Conservation (phyloP, 140 eudicot genomes). For the Anethum foeniculum region DNA sequence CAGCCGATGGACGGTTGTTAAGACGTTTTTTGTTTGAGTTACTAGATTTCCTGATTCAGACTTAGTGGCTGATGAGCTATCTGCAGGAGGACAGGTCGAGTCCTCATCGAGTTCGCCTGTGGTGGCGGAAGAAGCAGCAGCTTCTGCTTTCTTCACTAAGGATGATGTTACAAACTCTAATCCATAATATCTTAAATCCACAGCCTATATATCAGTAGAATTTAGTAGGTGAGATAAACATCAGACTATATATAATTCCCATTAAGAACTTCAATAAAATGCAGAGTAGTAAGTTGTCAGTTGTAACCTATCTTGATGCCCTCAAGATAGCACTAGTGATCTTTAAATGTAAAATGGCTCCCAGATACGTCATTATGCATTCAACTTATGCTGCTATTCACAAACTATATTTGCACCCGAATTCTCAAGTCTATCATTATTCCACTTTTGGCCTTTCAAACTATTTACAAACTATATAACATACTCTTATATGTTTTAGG, state of each 20-base stretch:
- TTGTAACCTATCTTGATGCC: neutral
- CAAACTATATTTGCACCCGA: neutral
- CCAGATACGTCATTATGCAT: neutral
- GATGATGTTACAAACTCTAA: slow-evolving; percentile 73
- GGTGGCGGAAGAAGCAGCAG: slow-evolving; percentile 14
- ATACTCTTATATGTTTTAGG: too few relatives aligned
- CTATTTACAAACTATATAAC: too few relatives aligned
- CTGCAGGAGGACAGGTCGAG: slow-evolving; percentile 18
- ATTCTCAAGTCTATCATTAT: too few relatives aligned
- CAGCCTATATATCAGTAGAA: slow-evolving; percentile 32
- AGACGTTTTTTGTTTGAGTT: slow-evolving; percentile 16
- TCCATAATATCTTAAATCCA: slow-evolving; percentile 59
- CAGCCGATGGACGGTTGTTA: slow-evolving; percentile 30
- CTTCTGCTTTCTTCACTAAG: slow-evolving; percentile 60
- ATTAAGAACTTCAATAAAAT: neutral
- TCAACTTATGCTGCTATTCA: neutral
- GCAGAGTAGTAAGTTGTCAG: neutral
- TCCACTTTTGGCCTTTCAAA: too few relatives aligned
- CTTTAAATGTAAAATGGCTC: neutral
- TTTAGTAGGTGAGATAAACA: neutral
- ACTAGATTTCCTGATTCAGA: neutral
- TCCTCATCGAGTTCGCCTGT: slow-evolving; percentile 29
- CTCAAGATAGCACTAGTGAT: neutral
- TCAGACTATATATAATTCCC: neutral
- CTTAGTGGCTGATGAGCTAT: slow-evolving; percentile 17